phyloP scores from a whole-genome alignment of 2,329 filamentous ascomycete genomes.

The Bipolaris zeicola region DNA sequence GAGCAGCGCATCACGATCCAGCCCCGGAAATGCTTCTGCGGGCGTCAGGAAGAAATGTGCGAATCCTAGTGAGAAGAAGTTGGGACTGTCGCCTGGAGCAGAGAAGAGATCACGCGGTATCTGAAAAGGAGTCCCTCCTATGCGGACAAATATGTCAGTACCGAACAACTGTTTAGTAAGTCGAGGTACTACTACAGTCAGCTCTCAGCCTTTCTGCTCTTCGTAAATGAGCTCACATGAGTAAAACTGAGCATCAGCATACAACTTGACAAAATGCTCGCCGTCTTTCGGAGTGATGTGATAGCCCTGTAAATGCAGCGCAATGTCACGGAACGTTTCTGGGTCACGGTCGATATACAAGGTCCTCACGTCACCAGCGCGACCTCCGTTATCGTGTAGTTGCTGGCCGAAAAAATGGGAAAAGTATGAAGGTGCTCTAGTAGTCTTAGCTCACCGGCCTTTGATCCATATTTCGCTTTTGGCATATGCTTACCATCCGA shows the following conservation, averaged over 20 bases:
- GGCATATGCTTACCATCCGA: slow-evolving; percentile 66
- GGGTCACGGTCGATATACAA: slow-evolving; percentile 96
- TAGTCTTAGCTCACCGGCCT: slow-evolving; percentile 53
- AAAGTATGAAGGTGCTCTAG: slow-evolving; percentile 91
- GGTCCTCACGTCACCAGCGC: slow-evolving; percentile 69
- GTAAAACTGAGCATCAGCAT: slow-evolving; percentile 95
- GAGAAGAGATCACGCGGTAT: slow-evolving; percentile 88
- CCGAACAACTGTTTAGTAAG: slow-evolving; percentile 90
- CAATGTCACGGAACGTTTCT: slow-evolving; percentile 85
- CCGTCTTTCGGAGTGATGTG: slow-evolving; percentile 82
- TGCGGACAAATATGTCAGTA: slow-evolving; percentile 88
- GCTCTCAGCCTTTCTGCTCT: slow-evolving; percentile 1
- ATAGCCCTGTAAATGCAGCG: slow-evolving; percentile 87
- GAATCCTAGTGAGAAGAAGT: slow-evolving; percentile 93
- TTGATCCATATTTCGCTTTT: background rate
- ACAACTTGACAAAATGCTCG: slow-evolving; percentile 86
- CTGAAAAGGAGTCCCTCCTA: slow-evolving; percentile 85
- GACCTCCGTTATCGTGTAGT: slow-evolving; percentile 67
- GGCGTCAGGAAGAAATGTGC: slow-evolving; percentile 83
- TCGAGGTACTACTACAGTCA: slow-evolving; percentile 69
- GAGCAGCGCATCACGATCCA: slow-evolving; percentile 77
- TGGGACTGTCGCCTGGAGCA: slow-evolving; percentile 85
- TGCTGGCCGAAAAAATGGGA: slow-evolving; percentile 92
- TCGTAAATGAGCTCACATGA: slow-evolving; percentile 62
- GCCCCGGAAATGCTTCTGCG: slow-evolving; percentile 81